Evolutionary conservation across 2,329 filamentous ascomycete genomes (phyloP), one percentile per base, ranked within the genome.

Genomic region (Fulvia fulva): DNA sequence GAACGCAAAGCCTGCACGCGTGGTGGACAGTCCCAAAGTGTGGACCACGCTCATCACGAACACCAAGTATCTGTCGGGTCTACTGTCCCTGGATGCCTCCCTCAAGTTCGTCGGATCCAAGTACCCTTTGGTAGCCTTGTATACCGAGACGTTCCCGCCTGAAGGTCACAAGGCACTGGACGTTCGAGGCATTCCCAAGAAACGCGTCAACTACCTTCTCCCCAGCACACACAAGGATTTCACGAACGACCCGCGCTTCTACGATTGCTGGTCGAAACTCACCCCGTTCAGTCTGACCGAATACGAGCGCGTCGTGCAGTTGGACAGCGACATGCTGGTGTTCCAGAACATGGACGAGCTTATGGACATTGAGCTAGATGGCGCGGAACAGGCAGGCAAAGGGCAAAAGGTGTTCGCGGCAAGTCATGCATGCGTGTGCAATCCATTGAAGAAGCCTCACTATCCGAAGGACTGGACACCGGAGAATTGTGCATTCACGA

Each of bases 21-120:
- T 69, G 34, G 71, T 72, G 21, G 66, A 70, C 55, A 68, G 64
- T 52, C 41, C 63, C 63, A 70, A 72, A 90, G 90, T 94, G 71
- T 96, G 90, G 90, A 90, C 89, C 26, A 89, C 87, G 11, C 81
- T 96, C 65, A 91, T 96, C 71, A 96, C 91, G 59, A 95, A 94
- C 76, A 85, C 84, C 51, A 81, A 82, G 67, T 96, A 96, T 75
- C 85, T 96, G 60, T 82, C 88, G 5, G 91, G 91, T 49, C 86
- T 96, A 52, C 80, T 96, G 55, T 91, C 90, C 1, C 87, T 96
- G 61, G 83, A 91, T 71, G 84, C 89, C 75, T 90, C 88, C 46
- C 84, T 96, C 66, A 86, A 85, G 68, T 80, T 81, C 64, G 77
- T 80, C 57, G 73, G 77, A 21, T 87, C 88, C 14, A 82, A 82